Percentiles rank a stretch among this genome's conserved stretches.
Evolutionary conservation across 139 green algal genomes (phyloP).

Genomic region (Edaphochlamys debaryana): DNA sequence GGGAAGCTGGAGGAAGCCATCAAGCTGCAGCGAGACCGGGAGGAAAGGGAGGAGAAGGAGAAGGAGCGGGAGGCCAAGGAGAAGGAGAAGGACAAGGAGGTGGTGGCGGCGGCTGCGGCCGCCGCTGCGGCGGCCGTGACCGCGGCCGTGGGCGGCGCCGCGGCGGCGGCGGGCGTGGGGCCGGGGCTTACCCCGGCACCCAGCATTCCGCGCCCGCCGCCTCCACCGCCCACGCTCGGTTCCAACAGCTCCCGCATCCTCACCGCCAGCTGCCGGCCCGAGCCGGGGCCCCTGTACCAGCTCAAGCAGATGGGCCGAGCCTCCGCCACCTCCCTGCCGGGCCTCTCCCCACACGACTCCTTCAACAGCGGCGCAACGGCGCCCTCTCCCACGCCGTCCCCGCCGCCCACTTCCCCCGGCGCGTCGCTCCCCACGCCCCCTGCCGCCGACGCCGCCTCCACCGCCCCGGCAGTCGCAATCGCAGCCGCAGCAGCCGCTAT

Average conservation of each 20-base stretch:
- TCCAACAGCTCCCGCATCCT: background rate
- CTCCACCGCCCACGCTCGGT: background rate
- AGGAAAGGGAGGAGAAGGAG: background rate
- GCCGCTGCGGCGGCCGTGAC: background rate
- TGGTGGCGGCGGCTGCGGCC: background rate
- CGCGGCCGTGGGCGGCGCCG: background rate
- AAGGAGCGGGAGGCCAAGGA: background rate
- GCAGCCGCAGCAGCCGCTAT: too few species aligned
- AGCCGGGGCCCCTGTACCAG: slow-evolving; percentile 21
- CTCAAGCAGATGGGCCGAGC: background rate
- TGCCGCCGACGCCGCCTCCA: background rate
- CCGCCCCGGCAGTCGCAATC: too few species aligned
- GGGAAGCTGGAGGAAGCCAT: slow-evolving; percentile 1
- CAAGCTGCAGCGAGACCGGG: background rate
- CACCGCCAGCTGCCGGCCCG: slow-evolving; percentile 14
- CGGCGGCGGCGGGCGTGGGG: too few species aligned
- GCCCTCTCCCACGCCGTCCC: background rate
- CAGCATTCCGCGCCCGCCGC: too few species aligned
- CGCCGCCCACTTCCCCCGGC: background rate
- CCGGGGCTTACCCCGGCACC: too few species aligned
- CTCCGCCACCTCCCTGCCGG: background rate
- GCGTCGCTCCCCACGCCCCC: background rate
- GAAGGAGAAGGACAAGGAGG: background rate
- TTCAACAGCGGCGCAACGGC: background rate
- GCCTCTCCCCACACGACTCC: background rate